Evolutionary conservation across 495 filamentous ascomycete species (phyloP), one percentile per base, ranked within the genome.

Genomic region (Xylaria palmicola): DNA sequence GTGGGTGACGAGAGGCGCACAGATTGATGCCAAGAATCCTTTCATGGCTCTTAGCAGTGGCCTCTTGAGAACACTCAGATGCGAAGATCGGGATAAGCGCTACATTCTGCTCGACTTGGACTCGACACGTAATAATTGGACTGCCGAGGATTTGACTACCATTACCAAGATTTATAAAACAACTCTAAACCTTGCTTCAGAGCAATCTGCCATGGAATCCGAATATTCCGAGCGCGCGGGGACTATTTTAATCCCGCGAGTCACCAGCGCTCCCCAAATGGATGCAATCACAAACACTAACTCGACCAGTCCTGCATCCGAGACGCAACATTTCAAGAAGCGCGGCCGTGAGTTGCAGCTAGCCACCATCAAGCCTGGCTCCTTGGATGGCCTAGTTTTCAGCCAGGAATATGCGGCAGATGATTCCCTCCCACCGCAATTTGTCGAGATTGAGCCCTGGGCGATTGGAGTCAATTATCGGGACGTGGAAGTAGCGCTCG

Each of bases 401-500:
- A 41, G 15, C 6, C 49, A 61, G 8, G 45, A 60, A 24, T 39
- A 69, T 12, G 62, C 72, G 34, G 56, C 65, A n/a, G 61, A 60
- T 44, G 19, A 58, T 19, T 32, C 58, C 10, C 50, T 71, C 2
- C 10, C 6, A 19, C 48, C 32, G 6, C 20, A 60, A 6, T 45
- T 50, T 59, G 30, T 61, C 20, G 47, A 52, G 39, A 27, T 61
- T 8, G 48, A 61, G 27, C 37, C 48, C 0, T 17, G 6, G 27
- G 59, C 59, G 0, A 41, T 32, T 5, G 47, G 36, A 0, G 13
- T 61, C 10, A 53, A 74, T 62, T 74, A 73, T 30, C 60, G 65
- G 13, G 78, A 86, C 39, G 71, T 85, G 6, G 76, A 83, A 57
- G 73, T 77, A 1, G 75, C 79, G 5, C 74, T 86, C 71, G 83